These are phyloP conservation scores for Fusarium ambrosium DNA, from an alignment of 2,329 filamentous ascomycete genomes.

Conservation along the genomic window DNA sequence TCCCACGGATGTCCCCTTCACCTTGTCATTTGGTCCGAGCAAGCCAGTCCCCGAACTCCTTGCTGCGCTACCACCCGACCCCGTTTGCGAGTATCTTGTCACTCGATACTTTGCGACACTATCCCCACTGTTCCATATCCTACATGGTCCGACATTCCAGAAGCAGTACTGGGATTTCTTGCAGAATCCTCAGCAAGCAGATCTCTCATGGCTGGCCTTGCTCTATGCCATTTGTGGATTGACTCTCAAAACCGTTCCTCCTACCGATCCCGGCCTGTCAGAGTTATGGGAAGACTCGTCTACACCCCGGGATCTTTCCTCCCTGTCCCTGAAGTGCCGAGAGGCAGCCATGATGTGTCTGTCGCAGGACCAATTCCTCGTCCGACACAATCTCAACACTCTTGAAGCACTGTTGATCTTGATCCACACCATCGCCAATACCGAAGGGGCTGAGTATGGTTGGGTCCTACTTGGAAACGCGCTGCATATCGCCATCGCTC, in stretches of 20 bases:
- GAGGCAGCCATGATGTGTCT: slow-evolving; percentile 28
- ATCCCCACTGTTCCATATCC: slow-evolving; percentile 29
- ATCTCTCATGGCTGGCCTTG: slow-evolving; percentile 33
- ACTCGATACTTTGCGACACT: slow-evolving; percentile 25
- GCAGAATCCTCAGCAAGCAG: not conserved
- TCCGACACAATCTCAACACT: slow-evolving; percentile 29
- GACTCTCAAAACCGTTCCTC: slow-evolving; percentile 17
- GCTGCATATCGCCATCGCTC: slow-evolving; percentile 22
- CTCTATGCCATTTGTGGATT: slow-evolving; percentile 35
- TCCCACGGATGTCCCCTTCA: not conserved
- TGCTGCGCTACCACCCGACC: slow-evolving; percentile 5
- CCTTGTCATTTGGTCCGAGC: slow-evolving; percentile 14
- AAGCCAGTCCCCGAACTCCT: slow-evolving; percentile 17
- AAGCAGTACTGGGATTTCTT: slow-evolving; percentile 27
- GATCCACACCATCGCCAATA: slow-evolving; percentile 26
- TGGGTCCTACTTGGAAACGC: slow-evolving; percentile 38
- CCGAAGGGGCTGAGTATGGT: slow-evolving; percentile 24
- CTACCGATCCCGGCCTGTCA: slow-evolving; percentile 19
- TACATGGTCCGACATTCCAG: slow-evolving; percentile 36
- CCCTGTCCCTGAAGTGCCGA: no score
- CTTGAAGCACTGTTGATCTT: slow-evolving; percentile 29
- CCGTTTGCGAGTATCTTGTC: slow-evolving; percentile 26
- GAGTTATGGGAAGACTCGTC: slow-evolving; percentile 12
- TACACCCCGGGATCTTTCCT: not conserved
- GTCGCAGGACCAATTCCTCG: slow-evolving; percentile 27